Evolutionary conservation across 805 yeast genomes (phyloP).

Genomic region (Cyberlindnera maritima): DNA sequence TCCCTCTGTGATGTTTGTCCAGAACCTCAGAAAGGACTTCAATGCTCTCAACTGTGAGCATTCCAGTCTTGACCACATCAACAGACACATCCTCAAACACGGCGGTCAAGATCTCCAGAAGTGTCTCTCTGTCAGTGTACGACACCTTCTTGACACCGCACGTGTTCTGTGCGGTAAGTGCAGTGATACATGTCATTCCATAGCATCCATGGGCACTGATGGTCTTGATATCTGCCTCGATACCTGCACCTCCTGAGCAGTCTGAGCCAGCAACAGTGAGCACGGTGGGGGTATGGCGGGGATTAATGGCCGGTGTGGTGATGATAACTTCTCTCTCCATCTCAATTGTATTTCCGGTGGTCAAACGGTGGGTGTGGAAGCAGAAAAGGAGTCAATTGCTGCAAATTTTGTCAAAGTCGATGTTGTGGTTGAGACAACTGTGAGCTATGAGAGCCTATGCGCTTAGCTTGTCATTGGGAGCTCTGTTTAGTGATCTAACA

Average conservation of each 20-base stretch:
- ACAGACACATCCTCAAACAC: conserved; percentile 59
- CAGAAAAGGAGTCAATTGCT: neutral
- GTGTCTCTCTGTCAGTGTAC: conserved; percentile 40
- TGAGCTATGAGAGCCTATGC: conserved; percentile 6
- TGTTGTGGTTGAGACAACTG: neutral
- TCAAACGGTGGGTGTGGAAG: neutral
- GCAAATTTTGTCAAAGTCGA: neutral
- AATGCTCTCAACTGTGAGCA: conserved; percentile 29
- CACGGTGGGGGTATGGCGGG: conserved; percentile 29
- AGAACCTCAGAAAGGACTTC: conserved; percentile 58
- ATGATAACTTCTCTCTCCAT: conserved; percentile 3
- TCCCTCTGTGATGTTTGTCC: conserved; percentile 28
- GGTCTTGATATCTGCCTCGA: conserved; percentile 85
- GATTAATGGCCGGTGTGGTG: neutral
- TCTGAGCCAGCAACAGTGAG: conserved; percentile 72
- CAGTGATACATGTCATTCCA: conserved; percentile 75
- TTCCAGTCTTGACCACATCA: conserved; percentile 76
- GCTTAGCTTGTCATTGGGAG: conserved; percentile 10
- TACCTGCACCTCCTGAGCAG: conserved; percentile 88
- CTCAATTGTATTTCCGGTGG: neutral
- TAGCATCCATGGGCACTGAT: conserved; percentile 72
- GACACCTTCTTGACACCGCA: conserved; percentile 39
- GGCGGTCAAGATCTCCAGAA: conserved; percentile 48
- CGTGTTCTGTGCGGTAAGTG: conserved; percentile 79
- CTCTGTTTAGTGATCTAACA: too few species aligned